These are phyloP conservation scores for Globisporangium apiculatum DNA, from an alignment of 352 stramenopile genomes.

Conservation along the genomic window DNA sequence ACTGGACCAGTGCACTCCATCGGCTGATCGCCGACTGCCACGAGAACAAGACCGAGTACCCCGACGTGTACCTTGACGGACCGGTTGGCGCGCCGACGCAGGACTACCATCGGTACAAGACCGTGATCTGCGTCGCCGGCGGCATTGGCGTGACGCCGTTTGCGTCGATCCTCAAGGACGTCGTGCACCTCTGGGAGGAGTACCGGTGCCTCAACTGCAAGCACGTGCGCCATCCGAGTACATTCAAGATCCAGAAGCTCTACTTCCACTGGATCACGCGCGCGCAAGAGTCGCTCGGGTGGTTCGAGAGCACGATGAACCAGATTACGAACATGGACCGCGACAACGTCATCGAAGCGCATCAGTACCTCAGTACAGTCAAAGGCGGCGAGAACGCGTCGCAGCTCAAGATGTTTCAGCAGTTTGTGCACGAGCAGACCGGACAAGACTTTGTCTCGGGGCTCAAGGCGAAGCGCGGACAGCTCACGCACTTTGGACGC, in stretches of 20 bases:
- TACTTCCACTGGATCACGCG: slow-evolving; percentile 88
- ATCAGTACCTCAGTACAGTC: slow-evolving; percentile 81
- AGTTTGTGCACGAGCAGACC: slow-evolving; percentile 74
- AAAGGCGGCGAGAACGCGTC: slow-evolving; percentile 65
- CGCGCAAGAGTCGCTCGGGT: slow-evolving; percentile 68
- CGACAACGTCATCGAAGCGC: slow-evolving; percentile 73
- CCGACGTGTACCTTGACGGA: slow-evolving; percentile 65
- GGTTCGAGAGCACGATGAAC: slow-evolving; percentile 86
- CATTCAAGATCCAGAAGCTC: slow-evolving; percentile 75
- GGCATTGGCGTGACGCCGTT: slow-evolving; percentile 83
- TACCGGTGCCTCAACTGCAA: slow-evolving; percentile 74
- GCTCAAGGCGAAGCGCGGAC: slow-evolving; percentile 47
- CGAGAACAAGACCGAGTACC: slow-evolving; percentile 53
- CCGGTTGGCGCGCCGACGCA: slow-evolving; percentile 68
- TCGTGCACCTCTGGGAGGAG: slow-evolving; percentile 69
- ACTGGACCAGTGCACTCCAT: slow-evolving; percentile 64
- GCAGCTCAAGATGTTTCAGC: slow-evolving; percentile 80
- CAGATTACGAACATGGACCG: slow-evolving; percentile 70
- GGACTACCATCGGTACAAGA: slow-evolving; percentile 73
- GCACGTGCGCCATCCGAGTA: slow-evolving; percentile 54
- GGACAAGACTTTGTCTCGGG: slow-evolving; percentile 78
- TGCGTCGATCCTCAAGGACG: slow-evolving; percentile 70
- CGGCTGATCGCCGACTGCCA: slow-evolving; percentile 59
- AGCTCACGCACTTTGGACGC: slow-evolving; percentile 80
- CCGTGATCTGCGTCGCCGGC: slow-evolving; percentile 61